Percentiles rank a stretch among this genome's conserved stretches.
Conservation (phyloP, 2,329 filamentous ascomycete species). For the Ophiostoma sp. region DNA sequence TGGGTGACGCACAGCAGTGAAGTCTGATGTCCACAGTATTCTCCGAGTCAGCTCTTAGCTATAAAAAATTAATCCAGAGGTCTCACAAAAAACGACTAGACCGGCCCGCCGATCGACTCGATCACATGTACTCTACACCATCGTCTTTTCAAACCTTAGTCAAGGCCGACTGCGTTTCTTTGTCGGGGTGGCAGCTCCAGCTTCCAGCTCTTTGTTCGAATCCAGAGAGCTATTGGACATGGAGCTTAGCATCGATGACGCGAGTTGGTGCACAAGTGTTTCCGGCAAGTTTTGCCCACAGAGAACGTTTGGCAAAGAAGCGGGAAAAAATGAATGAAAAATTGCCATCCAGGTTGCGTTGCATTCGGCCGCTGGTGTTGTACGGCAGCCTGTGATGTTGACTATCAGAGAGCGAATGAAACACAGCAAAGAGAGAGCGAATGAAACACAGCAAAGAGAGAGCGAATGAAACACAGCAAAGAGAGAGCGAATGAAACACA, state of each 20-base stretch:
- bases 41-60: no score
- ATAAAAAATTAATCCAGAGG: background rate
- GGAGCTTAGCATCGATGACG: background rate
- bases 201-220: background rate
- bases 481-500: background rate
- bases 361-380: background rate
- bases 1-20: background rate
- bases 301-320: background rate
- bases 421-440: no score
- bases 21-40: no score
- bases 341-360: background rate
- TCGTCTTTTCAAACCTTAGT: background rate
- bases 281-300: background rate
- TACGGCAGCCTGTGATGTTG: background rate
- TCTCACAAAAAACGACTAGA: background rate
- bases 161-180: background rate
- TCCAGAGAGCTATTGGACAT: background rate
- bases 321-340: background rate
- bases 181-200: background rate
- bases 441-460: no score
- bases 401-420: background rate
- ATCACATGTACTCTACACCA: constrained; percentile 1
- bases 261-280: background rate
- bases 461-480: no score
- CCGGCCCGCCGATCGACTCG: background rate